Base-by-base conservation (phyloP, 768 basidiomycete species). In the Amanita polypyramis region DNA sequence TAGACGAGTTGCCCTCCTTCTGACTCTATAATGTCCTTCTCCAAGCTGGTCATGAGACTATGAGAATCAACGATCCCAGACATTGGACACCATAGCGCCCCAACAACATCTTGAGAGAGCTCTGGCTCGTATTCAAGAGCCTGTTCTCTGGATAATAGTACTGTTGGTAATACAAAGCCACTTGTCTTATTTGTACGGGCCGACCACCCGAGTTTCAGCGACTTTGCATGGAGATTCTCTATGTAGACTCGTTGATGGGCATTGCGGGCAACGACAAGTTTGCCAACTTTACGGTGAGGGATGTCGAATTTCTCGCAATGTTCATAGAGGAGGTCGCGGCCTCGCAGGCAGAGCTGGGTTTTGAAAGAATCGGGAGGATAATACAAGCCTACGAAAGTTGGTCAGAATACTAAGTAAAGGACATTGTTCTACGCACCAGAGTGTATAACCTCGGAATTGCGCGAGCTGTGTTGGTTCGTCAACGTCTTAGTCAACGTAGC, bases 361-460 rank as follows among this genome's bases (percentile, higher is more conserved):
- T 97, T 97, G 52, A 93, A 67, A 1, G 92, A 95, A 19, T 79
- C 66, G 2, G 74, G 64, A 0, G 92, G 90, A 58, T 95, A 95
- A 59, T 92, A 91, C 1, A 92, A 67, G 20, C 89, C 89, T 90
- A 54, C 20, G 29, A 21, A 33, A 32, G 27, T 6, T 15, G 20
- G 34, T 29, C 27, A 47, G 4, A 17, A 35, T 17, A 14, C 32
- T 6, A 23, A 12, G 14, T 32, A n/a, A 35, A 51, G 43, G 14
- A 12, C 15, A 42, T 20, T 40, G 17, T 25, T 2, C 17, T 19
- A 51, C 60, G 36, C 58, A 80, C 87, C 92, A 51, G 88, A 83
- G 66, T 97, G 94, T 21, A 97, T 85, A 19, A 98, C 94, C 59
- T 96, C 94, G 0, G 92, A 94, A 61, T 95, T 96, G 12, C 94